Conservation (phyloP, 2,329 filamentous ascomycete genomes). For the Exophiala spinifera region DNA sequence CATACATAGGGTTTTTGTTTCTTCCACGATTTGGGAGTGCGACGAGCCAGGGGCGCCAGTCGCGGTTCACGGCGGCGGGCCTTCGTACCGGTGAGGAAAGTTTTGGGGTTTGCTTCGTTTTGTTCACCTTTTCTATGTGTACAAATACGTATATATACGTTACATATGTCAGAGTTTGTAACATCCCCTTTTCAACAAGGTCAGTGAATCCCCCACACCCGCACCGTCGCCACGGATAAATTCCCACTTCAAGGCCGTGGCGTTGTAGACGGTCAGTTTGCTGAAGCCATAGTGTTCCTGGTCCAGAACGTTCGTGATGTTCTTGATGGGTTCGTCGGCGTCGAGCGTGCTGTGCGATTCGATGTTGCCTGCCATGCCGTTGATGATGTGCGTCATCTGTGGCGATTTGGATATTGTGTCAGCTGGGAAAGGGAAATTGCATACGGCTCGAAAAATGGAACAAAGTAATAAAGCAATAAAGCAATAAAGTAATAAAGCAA, state of each 20-base stretch:
- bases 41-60: too few relatives aligned
- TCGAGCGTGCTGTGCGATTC: slow-evolving; percentile 47
- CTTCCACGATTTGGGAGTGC: too few relatives aligned
- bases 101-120: too few relatives aligned
- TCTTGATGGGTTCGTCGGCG: slow-evolving; percentile 34
- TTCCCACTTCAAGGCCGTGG: slow-evolving; percentile 43
- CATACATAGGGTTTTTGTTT: too few relatives aligned
- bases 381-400: slow-evolving; percentile 37
- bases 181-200: slow-evolving; percentile 33
- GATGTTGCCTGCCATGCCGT: slow-evolving; percentile 55
- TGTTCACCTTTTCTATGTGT: neutral
- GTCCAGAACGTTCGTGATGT: slow-evolving; percentile 48
- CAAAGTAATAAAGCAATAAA: too few relatives aligned
- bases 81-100: too few relatives aligned
- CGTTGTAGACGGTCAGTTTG: slow-evolving; percentile 45
- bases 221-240: slow-evolving; percentile 46
- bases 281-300: slow-evolving; percentile 49
- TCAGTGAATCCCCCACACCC: slow-evolving; percentile 39
- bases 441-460: too few relatives aligned
- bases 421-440: too few relatives aligned
- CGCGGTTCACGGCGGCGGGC: too few relatives aligned
- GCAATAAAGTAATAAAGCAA: too few relatives aligned
- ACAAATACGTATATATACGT: too few relatives aligned
- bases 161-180: neutral
- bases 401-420: too few relatives aligned